These are phyloP conservation scores for Capsella rubella DNA, from an alignment of 441 rosid genomes.

Conservation along the genomic window DNA sequence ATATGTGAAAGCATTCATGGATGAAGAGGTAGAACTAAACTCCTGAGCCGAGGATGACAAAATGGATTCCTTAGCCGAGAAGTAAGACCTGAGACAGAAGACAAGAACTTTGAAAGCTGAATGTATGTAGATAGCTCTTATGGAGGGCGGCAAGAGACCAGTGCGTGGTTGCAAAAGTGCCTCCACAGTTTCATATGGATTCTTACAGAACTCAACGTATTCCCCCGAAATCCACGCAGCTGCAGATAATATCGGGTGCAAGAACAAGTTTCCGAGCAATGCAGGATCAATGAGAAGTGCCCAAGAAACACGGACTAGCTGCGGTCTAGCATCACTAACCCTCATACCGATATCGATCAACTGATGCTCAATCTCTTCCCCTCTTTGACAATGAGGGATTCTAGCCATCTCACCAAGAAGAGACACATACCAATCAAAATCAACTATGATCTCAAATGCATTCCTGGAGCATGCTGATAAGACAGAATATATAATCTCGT, in stretches of 20 bases:
- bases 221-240: slow-evolving; percentile 93
- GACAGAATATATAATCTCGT: slow-evolving; percentile 80
- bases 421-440: slow-evolving; percentile 90
- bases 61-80: slow-evolving; percentile 44
- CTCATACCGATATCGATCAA: slow-evolving; percentile 78
- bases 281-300: slow-evolving; percentile 91
- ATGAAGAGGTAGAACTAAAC: slow-evolving; percentile 21
- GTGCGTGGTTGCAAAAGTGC: slow-evolving; percentile 91
- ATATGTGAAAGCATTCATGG: slow-evolving; percentile 44
- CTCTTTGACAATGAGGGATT: slow-evolving; percentile 82
- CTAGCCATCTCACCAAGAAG: slow-evolving; percentile 92
- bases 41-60: slow-evolving; percentile 37
- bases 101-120: slow-evolving; percentile 73
- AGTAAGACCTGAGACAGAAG: slow-evolving; percentile 57
- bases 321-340: slow-evolving; percentile 87
- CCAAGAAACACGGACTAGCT: slow-evolving; percentile 75
- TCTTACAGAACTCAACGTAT: slow-evolving; percentile 69
- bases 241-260: slow-evolving; percentile 78
- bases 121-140: slow-evolving; percentile 75
- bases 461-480: slow-evolving; percentile 70
- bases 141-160: slow-evolving; percentile 67
- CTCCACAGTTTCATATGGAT: slow-evolving; percentile 76
- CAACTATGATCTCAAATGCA: slow-evolving; percentile 73
- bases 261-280: slow-evolving; percentile 76
- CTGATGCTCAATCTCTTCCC: slow-evolving; percentile 87